These are phyloP conservation scores for Phytophthora aleatoria DNA, from an alignment of 352 stramenopile species.

Conservation along the genomic window DNA sequence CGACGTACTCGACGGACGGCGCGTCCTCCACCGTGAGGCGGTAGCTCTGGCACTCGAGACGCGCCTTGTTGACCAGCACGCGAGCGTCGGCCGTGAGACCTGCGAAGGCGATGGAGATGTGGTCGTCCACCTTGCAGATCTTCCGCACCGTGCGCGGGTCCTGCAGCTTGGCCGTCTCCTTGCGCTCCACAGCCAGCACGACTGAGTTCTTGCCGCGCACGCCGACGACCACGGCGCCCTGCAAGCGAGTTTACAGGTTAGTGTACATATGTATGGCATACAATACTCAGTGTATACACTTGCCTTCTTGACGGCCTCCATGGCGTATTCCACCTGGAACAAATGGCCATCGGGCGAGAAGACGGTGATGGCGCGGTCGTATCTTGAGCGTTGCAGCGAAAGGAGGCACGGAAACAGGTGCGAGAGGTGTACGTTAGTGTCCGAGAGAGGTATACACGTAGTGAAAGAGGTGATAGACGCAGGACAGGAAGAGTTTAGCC, in stretches of 20 bases:
- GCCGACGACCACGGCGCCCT: conserved; percentile 96
- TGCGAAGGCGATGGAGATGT: conserved; percentile 98
- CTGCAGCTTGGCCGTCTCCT: conserved; percentile 93
- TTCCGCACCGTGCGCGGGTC: conserved; percentile 99
- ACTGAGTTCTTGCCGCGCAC: conserved; percentile 97
- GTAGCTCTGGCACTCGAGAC: conserved; percentile 98
- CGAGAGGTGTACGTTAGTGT: not conserved
- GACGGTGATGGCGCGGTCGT: conserved; percentile 99
- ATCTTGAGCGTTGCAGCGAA: conserved; percentile 66
- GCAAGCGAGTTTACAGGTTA: not conserved
- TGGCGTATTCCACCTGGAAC: conserved; percentile 99
- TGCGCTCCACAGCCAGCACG: conserved; percentile 92
- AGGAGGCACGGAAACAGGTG: not conserved
- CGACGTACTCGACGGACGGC: conserved; percentile 97
- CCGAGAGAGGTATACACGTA: conserved; percentile 1
- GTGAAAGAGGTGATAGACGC: not conserved
- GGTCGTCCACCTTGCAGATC: conserved; percentile 98
- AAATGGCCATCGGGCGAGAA: conserved; percentile 99
- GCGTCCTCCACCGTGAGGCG: conserved; percentile 95
- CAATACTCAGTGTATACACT: conserved; percentile 4
- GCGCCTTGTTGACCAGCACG: conserved; percentile 97
- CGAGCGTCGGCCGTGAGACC: conserved; percentile 98
- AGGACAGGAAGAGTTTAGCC: not conserved
- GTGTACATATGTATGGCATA: not conserved
- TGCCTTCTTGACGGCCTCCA: conserved; percentile 98